Evolutionary conservation across 2,329 filamentous ascomycete genomes (phyloP).

Genomic region (Metarhizium rileyi): DNA sequence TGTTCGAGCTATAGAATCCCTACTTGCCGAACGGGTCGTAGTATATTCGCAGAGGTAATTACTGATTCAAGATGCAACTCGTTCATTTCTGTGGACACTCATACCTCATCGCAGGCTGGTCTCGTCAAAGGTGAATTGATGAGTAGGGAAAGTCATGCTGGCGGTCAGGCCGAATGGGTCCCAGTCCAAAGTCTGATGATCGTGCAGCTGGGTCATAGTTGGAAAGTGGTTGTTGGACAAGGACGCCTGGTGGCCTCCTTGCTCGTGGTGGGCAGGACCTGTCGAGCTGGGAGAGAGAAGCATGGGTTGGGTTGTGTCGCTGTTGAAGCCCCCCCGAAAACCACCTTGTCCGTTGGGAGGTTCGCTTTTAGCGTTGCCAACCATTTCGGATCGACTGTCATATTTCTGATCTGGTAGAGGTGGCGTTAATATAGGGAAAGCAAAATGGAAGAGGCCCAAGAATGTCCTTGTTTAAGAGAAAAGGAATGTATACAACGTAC

Average conservation of each 20-base stretch:
- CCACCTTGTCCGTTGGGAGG: slow-evolving; percentile 55
- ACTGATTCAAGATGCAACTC: background rate
- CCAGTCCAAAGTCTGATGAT: slow-evolving; percentile 82
- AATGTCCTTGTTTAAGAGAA: too few relatives aligned
- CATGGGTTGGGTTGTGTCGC: slow-evolving; percentile 31
- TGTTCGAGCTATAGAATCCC: background rate
- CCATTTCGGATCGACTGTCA: slow-evolving; percentile 79
- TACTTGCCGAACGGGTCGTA: background rate
- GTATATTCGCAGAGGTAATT: background rate
- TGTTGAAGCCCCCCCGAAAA: slow-evolving; percentile 49
- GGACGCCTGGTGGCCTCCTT: slow-evolving; percentile 22
- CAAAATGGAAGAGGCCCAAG: background rate
- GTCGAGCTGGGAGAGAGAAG: slow-evolving; percentile 31
- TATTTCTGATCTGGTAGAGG: slow-evolving; percentile 81
- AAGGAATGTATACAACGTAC: slow-evolving; percentile 46
- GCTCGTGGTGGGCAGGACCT: slow-evolving; percentile 28
- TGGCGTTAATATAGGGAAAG: slow-evolving; percentile 39
- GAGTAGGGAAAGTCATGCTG: slow-evolving; percentile 88
- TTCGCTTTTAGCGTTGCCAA: slow-evolving; percentile 71
- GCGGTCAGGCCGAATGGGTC: slow-evolving; percentile 90
- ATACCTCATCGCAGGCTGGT: slow-evolving; percentile 37
- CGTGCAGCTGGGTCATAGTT: slow-evolving; percentile 53
- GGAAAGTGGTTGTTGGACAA: slow-evolving; percentile 40
- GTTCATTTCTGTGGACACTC: background rate
- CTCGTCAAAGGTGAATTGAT: slow-evolving; percentile 66